Base-by-base conservation (phyloP, 164 flowering plant genomes). In the Berberis vulgaris region DNA sequence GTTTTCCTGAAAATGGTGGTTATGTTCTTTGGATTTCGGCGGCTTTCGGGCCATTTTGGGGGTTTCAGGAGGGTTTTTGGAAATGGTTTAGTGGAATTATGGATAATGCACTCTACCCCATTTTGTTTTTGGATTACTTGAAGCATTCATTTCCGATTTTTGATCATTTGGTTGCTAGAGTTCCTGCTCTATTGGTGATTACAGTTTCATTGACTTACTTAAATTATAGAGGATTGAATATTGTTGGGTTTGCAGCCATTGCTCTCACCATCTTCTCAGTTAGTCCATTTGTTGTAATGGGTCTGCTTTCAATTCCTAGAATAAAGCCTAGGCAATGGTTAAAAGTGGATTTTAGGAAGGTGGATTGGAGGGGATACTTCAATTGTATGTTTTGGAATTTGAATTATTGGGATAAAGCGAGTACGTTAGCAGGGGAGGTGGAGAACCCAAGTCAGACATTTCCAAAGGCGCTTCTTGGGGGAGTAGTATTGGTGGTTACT, bases 71-170 rank as follows among this genome's bases (percentile, higher is more conserved):
- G 72, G 98, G 92, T 26, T 81, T 86, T 40, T 86, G 94, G 95
- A 89, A 89, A 65, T 87, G 96, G 96, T 82, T 89, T 56, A 89
- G 98, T 71, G 98, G 98, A 50, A 96, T 87, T 60, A 82, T 91
- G 84, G 97, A 88, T 63, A 91, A 91, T 71, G 96, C 96, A 3
- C 83, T 89, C 6, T 89, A 91, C 69, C 96, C 96, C 0, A 88
- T 89, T 4, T 67, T 92, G 70, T 86, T 92, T 67, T 84, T 92
- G 1, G 95, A 92, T 80, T 89, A 89, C 80, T 76, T 89, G 76
- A 87, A 91, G 68, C 89, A 73, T 67, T 81, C 95, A 1, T 65
- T 87, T 43, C 95, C 98, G 0, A 66, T 87, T 11, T 86, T 89
- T 57, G 73, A 77, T 58, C 71, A 9, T 0, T 46, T 77, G 66